Conservation (phyloP, 2,329 filamentous ascomycete species). For the Coniochaeta sp. region DNA sequence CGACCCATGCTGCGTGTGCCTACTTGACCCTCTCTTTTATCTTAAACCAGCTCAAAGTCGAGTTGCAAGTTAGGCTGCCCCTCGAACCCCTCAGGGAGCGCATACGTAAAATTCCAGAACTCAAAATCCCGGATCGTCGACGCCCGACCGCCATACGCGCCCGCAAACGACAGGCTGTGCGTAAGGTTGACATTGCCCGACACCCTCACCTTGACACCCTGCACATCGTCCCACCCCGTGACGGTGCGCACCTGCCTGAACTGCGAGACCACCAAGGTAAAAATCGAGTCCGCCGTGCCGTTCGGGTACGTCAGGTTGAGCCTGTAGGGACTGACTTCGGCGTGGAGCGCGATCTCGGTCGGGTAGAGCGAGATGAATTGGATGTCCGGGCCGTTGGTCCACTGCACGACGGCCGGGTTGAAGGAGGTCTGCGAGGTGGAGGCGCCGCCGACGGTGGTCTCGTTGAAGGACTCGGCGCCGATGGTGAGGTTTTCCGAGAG, state of each 20-base stretch:
- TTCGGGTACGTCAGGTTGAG: constrained; percentile 47
- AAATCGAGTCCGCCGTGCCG: constrained; percentile 40
- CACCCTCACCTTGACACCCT: constrained; percentile 37
- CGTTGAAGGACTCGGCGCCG: constrained; percentile 50
- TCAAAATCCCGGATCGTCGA: constrained; percentile 31
- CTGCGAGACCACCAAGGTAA: constrained; percentile 43
- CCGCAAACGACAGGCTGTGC: constrained; percentile 35
- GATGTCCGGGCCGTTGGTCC: constrained; percentile 35
- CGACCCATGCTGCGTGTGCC: too few relatives aligned
- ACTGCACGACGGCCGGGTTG: constrained; percentile 55
- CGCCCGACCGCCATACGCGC: constrained; percentile 25
- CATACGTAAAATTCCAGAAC: constrained; percentile 38
- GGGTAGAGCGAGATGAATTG: constrained; percentile 21
- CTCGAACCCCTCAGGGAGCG: constrained; percentile 25
- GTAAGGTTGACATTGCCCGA: constrained; percentile 34
- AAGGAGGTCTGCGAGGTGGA: constrained; percentile 43
- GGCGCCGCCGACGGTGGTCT: constrained; percentile 49
- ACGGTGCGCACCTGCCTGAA: constrained; percentile 37
- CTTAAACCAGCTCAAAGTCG: constrained; percentile 6
- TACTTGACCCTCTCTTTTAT: too few relatives aligned
- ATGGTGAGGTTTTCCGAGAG: constrained; percentile 50
- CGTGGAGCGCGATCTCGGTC: constrained; percentile 30
- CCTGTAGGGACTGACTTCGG: constrained; percentile 29
- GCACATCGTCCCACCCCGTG: constrained; percentile 36
- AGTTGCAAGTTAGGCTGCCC: constrained; percentile 13